These are phyloP conservation scores for Tylopilus vinaceipallidus DNA, from an alignment of 768 basidiomycete genomes.

Conservation along the genomic window DNA sequence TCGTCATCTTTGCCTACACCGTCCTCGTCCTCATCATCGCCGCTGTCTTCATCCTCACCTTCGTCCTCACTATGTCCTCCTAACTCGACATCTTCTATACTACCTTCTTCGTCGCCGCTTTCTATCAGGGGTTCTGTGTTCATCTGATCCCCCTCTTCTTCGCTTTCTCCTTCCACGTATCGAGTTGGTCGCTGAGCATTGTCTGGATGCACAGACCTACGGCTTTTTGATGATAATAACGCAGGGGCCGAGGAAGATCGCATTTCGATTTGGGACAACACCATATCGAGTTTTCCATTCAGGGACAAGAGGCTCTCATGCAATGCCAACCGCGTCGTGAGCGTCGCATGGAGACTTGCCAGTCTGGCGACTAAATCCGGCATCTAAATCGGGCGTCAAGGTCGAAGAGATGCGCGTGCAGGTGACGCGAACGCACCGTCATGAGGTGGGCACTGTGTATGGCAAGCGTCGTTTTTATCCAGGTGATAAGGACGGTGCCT, in stretches of 20 bases:
- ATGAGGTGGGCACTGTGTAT: constrained; percentile 90
- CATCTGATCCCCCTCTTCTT: constrained; percentile 58
- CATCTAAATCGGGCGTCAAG: constrained; percentile 51
- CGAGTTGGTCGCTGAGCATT: constrained; percentile 41
- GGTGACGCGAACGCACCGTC: constrained; percentile 61
- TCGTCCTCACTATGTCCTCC: constrained; percentile 62
- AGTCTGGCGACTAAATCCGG: constrained; percentile 89
- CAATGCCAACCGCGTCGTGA: constrained; percentile 75
- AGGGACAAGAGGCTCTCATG: constrained; percentile 84
- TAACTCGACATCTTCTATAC: constrained; percentile 76
- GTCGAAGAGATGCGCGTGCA: neutral
- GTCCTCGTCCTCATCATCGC: constrained; percentile 44
- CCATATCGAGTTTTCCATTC: constrained; percentile 89
- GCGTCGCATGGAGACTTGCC: constrained; percentile 76
- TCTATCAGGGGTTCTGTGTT: constrained; percentile 62
- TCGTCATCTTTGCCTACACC: constrained; percentile 41
- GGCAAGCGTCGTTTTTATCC: constrained; percentile 79
- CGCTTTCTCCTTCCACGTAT: constrained; percentile 83
- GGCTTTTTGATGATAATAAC: constrained; percentile 43
- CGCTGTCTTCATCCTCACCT: constrained; percentile 45
- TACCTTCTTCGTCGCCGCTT: constrained; percentile 66
- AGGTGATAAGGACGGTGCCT: constrained; percentile 64
- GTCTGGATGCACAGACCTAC: constrained; percentile 35
- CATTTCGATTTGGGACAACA: constrained; percentile 90
- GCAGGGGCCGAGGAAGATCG: constrained; percentile 72